Percentiles rank a stretch among this genome's conserved stretches.
These are phyloP conservation scores for Ceratocystis smalleyi DNA, from an alignment of 2,329 filamentous ascomycete species.

Conservation along the genomic window DNA sequence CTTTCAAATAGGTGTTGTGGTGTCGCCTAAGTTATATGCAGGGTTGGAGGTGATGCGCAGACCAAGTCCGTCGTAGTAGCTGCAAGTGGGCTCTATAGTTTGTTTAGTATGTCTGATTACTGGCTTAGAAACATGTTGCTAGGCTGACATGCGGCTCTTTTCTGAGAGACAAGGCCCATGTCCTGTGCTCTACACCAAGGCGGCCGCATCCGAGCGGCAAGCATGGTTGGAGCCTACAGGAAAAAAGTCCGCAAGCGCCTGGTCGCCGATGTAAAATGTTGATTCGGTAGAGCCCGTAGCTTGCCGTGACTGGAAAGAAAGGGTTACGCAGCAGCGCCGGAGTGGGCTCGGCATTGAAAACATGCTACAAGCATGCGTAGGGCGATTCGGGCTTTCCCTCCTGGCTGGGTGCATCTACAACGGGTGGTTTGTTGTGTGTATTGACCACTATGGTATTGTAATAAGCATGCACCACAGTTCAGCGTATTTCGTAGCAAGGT, in stretches of 20 bases:
- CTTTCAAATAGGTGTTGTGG: background rate
- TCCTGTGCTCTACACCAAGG: background rate
- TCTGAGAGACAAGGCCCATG: background rate
- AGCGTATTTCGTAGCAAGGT: too few species aligned
- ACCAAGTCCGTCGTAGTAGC: background rate
- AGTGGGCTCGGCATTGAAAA: background rate
- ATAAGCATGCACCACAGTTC: too few species aligned
- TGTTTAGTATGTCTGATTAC: background rate
- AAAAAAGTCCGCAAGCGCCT: background rate
- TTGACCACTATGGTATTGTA: too few species aligned
- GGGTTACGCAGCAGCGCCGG: background rate
- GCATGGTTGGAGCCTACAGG: background rate
- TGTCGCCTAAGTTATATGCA: background rate
- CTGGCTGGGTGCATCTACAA: too few species aligned
- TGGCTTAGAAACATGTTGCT: background rate
- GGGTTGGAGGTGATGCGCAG: background rate
- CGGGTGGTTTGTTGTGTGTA: too few species aligned
- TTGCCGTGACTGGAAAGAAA: background rate
- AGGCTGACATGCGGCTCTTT: background rate
- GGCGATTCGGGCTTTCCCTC: too few species aligned
- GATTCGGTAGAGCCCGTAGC: background rate
- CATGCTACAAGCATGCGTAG: background rate
- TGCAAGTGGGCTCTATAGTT: background rate
- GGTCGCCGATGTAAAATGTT: background rate
- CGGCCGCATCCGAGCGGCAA: slow-evolving; percentile 3